Evolutionary conservation across 2,329 filamentous ascomycete species (phyloP).

Genomic region (Cadophora gregata): DNA sequence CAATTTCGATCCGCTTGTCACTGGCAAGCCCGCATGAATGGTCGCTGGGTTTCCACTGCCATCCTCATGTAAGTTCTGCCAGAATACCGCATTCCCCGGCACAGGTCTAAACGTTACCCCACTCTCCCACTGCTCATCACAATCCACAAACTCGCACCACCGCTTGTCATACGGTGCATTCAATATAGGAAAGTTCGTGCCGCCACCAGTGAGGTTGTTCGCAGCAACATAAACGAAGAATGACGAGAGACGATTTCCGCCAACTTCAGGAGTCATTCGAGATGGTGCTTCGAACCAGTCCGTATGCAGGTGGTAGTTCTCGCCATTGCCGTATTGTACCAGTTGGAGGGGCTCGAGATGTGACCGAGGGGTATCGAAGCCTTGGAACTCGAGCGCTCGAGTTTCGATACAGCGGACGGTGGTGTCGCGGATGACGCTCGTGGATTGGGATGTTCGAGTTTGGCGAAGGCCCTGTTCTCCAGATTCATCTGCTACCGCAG

Average conservation of each 20-base stretch:
- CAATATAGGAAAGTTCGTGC: constrained; percentile 63
- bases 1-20: constrained; percentile 59
- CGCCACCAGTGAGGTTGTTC: constrained; percentile 58
- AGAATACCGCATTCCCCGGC: constrained; percentile 63
- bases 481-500: constrained; percentile 56
- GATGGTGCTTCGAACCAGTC: constrained; percentile 52
- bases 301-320: constrained; percentile 63
- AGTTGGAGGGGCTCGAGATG: constrained; percentile 65
- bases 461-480: constrained; percentile 50
- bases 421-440: constrained; percentile 50
- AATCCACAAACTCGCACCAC: constrained; percentile 65
- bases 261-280: constrained; percentile 22
- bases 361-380: constrained; percentile 56
- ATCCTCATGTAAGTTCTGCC: constrained; percentile 62
- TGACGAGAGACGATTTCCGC: constrained; percentile 47
- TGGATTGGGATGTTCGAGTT: constrained; percentile 57
- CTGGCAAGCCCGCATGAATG: constrained; percentile 65
- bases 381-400: constrained; percentile 61
- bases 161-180: constrained; percentile 35
- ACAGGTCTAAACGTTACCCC: constrained; percentile 63
- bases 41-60: constrained; percentile 60
- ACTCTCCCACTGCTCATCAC: constrained; percentile 44
- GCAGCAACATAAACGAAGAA: constrained; percentile 64
- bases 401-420: constrained; percentile 61
- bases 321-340: constrained; percentile 61